Base-by-base conservation (phyloP, 495 filamentous ascomycete genomes). In the Xylaria intraflava region DNA sequence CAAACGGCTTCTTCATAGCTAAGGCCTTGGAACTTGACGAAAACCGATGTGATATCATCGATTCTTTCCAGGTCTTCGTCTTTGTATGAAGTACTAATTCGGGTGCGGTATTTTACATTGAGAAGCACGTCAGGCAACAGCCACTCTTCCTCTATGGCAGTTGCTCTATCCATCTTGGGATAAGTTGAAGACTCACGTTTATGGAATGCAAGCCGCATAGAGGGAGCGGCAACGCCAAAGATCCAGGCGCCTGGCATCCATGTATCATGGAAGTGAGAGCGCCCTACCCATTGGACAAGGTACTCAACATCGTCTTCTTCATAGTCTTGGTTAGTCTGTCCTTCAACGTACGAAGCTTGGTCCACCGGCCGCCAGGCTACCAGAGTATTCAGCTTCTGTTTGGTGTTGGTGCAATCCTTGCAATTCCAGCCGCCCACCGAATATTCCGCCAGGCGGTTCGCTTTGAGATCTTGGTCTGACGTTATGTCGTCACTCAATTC, bases 21-120 rank as follows among this genome's bases (percentile, higher is more conserved):
- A n/a, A 97, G 76, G n/a, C 94, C 94, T 66, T 92, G 88, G 66
- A 88, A 97, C 57, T 99, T 99, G 62, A 95, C 84, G 24, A 83
- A 79, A 9, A 88, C 89, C 58, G 80, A 72, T 16, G 75, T 72
- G 19, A 95, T 81, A 53, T 90, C 78, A 9, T 77, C 76, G 35
- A 94, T 82, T 0, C 83, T 77, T 11, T 72, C 74, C 46, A 85
- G 72, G 62, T 92, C 88, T 26, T 85, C 73, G 45, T 85, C 77
- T 54, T 83, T 78, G 22, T 82, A 79, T 4, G 64, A 64, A 16
- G 64, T 53, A 9, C 7, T 45, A 16, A 62, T 56, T 57, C 27
- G 45, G 71, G 71, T 30, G 64, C 61, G 20, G 56, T 82, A 92
- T 44, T 80, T 77, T 27, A 95, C 87, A 51, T 88, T 80, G 38